Conservation (phyloP, 2,329 filamentous ascomycete genomes). For the Acephala macrosclerotiorum region DNA sequence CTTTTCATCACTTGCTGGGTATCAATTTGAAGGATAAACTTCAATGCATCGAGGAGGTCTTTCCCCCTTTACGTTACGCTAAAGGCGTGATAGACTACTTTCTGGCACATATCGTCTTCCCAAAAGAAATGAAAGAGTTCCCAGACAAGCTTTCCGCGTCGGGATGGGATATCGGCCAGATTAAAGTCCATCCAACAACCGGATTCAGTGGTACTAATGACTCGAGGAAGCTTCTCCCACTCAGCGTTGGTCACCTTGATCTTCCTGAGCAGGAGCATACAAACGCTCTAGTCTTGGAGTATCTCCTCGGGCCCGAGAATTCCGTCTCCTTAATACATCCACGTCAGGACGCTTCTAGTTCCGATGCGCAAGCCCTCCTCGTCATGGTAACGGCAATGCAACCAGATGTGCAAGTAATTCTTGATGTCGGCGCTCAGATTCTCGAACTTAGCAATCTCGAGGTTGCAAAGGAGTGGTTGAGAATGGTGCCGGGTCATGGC, state of each 20-base stretch:
- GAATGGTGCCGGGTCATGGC: slow-evolving; percentile 43
- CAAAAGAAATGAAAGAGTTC: slow-evolving; percentile 69
- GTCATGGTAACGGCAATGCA: slow-evolving; percentile 49
- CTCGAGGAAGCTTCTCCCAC: slow-evolving; percentile 60
- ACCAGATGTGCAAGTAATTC: slow-evolving; percentile 60
- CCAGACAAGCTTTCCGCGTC: slow-evolving; percentile 68
- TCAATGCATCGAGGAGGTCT: slow-evolving; percentile 58
- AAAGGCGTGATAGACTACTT: slow-evolving; percentile 70
- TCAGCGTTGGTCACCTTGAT: slow-evolving; percentile 67
- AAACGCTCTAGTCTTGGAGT: slow-evolving; percentile 69
- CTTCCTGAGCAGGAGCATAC: slow-evolving; percentile 64
- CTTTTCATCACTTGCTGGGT: slow-evolving; percentile 52
- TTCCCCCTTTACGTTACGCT: slow-evolving; percentile 57
- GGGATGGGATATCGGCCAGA: slow-evolving; percentile 69
- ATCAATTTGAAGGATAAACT: slow-evolving; percentile 65
- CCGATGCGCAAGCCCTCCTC: slow-evolving; percentile 56
- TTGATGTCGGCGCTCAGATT: slow-evolving; percentile 77
- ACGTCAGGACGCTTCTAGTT: slow-evolving; percentile 33
- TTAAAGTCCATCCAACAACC: slow-evolving; percentile 57
- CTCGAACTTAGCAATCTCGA: slow-evolving; percentile 68
- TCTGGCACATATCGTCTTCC: slow-evolving; percentile 64
- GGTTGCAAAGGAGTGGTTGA: slow-evolving; percentile 63
- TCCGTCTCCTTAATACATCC: slow-evolving; percentile 43
- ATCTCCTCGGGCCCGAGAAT: slow-evolving; percentile 64
- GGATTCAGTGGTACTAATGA: slow-evolving; percentile 79